Conservation (phyloP, 768 basidiomycete genomes). For the Plicaturopsis crispa region DNA sequence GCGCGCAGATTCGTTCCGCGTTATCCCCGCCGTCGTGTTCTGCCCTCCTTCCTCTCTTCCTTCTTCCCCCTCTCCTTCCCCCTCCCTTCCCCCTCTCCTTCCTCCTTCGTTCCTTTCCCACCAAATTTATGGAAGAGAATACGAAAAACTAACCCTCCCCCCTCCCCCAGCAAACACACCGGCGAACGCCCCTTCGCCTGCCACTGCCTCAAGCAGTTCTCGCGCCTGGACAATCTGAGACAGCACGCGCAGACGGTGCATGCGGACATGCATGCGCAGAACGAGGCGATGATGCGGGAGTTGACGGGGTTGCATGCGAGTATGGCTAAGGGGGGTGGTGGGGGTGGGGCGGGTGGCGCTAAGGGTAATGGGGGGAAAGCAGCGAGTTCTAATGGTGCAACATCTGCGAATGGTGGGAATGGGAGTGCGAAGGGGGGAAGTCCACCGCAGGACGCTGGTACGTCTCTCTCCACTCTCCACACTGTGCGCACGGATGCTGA, state of each 20-base stretch:
- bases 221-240: conserved; percentile 91
- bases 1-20: too few species aligned
- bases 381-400: too few species aligned
- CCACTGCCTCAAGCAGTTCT: conserved; percentile 93
- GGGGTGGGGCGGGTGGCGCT: too few species aligned
- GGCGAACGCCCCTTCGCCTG: conserved; percentile 96
- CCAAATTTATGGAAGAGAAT: background rate
- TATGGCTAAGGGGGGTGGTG: too few species aligned
- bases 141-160: too few species aligned
- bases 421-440: too few species aligned
- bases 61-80: conserved; percentile 10
- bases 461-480: too few species aligned
- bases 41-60: conserved; percentile 7
- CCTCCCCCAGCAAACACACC: conserved; percentile 79
- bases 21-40: too few species aligned
- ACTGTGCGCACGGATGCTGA: too few species aligned
- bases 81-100: conserved; percentile 8
- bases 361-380: too few species aligned
- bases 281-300: conserved; percentile 89
- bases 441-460: too few species aligned
- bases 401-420: too few species aligned
- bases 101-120: conserved; percentile 1
- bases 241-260: conserved; percentile 98
- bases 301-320: conserved; percentile 76
- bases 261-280: conserved; percentile 85